Conservation (phyloP, 2,329 filamentous ascomycete species). For the Aspergillus carbonarius region DNA sequence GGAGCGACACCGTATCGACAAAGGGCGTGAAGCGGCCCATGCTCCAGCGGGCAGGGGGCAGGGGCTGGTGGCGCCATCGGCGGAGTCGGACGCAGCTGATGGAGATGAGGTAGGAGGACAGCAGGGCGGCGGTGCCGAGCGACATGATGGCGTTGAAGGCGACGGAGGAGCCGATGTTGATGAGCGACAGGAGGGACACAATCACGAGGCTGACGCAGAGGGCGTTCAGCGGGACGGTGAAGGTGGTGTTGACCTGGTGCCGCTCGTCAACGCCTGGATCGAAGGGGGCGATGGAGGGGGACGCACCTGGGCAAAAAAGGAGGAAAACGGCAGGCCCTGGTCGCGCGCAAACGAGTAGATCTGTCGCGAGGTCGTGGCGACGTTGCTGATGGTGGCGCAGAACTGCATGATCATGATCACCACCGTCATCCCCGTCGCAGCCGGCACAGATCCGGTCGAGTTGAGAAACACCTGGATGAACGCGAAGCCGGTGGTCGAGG, state of each 20-base stretch:
- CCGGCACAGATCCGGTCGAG: slow-evolving; percentile 23
- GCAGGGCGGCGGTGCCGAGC: slow-evolving; percentile 48
- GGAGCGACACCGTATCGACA: slow-evolving; percentile 36
- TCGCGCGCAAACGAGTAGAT: slow-evolving; percentile 49
- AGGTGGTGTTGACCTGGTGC: slow-evolving; percentile 30
- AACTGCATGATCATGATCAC: slow-evolving; percentile 41
- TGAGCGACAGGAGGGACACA: slow-evolving; percentile 44
- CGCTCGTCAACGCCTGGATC: too few relatives aligned
- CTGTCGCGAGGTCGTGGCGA: slow-evolving; percentile 37
- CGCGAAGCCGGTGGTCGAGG: slow-evolving; percentile 47
- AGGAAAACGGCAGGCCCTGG: slow-evolving; percentile 35
- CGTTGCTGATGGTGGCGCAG: slow-evolving; percentile 36
- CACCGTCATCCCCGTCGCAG: slow-evolving; percentile 47
- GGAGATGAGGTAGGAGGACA: slow-evolving; percentile 53
- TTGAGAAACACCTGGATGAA: slow-evolving; percentile 44
- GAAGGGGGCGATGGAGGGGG: not conserved
- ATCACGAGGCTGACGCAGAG: slow-evolving; percentile 32
- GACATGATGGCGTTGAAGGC: slow-evolving; percentile 57
- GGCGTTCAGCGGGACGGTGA: slow-evolving; percentile 45
- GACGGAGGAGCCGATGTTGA: slow-evolving; percentile 52
- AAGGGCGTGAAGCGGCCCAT: slow-evolving; percentile 41
- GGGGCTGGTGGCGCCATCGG: slow-evolving; percentile 30
- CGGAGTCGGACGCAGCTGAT: slow-evolving; percentile 47
- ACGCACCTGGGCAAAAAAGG: slow-evolving; percentile 14
- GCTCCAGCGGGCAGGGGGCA: slow-evolving; percentile 31